Conservation (phyloP, 345 rosid genomes). For the Aegle marmelos region DNA sequence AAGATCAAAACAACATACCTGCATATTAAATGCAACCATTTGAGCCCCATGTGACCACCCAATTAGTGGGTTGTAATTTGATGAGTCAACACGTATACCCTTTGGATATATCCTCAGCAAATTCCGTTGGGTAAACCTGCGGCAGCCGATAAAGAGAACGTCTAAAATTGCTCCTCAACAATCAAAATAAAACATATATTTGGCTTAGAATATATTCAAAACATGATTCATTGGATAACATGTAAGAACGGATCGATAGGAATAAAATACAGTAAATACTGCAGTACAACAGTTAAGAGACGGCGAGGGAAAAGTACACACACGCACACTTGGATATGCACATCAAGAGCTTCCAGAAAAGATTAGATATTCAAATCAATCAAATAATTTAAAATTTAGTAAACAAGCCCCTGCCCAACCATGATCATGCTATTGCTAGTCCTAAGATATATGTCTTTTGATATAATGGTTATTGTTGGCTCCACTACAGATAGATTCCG, state of each 20-base stretch:
- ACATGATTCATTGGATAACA: neutral
- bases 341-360: neutral
- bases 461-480: neutral
- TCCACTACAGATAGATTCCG: neutral
- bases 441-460: neutral
- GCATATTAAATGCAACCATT: conserved; percentile 99
- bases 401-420: neutral
- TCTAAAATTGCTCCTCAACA: neutral
- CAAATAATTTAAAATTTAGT: neutral
- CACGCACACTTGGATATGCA: neutral
- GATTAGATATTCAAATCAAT: neutral
- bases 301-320: neutral
- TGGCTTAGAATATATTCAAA: neutral
- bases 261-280: neutral
- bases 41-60: conserved; percentile 99
- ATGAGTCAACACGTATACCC: conserved; percentile 79
- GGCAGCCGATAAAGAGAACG: conserved; percentile 22
- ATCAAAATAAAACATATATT: neutral
- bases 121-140: conserved; percentile 82
- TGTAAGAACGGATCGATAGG: neutral
- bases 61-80: conserved; percentile 83
- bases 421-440: neutral
- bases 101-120: conserved; percentile 85
- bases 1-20: conserved; percentile 38
- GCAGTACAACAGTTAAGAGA: neutral